Conservation (phyloP, 75 land plant species). For the Pinus albicaulis region DNA sequence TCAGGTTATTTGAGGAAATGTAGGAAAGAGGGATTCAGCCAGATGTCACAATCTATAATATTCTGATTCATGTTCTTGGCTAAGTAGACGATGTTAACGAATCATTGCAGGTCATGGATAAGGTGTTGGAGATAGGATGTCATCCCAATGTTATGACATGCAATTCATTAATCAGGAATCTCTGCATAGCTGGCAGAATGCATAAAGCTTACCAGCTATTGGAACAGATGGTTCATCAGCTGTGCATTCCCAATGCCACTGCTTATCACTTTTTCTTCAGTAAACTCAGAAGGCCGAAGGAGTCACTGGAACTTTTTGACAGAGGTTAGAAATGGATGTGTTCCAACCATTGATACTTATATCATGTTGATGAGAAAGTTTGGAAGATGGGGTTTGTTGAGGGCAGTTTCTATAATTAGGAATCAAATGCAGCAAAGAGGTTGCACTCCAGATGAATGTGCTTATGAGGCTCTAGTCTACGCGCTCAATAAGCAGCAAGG, state of each 20-base stretch:
- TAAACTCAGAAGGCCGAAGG: slow-evolving; percentile 36
- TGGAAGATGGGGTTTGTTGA: slow-evolving; percentile 55
- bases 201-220: slow-evolving; percentile 33
- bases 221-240: slow-evolving; percentile 42
- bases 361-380: slow-evolving; percentile 58
- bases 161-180: slow-evolving; percentile 48
- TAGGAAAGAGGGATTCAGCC: slow-evolving; percentile 27
- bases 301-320: slow-evolving; percentile 42
- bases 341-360: slow-evolving; percentile 59
- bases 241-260: slow-evolving; percentile 47
- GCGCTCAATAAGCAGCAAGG: slow-evolving; percentile 41
- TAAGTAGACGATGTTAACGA: slow-evolving; percentile 30
- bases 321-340: slow-evolving; percentile 37
- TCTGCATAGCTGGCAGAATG: slow-evolving; percentile 48
- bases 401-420: slow-evolving; percentile 45
- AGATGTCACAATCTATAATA: slow-evolving; percentile 25
- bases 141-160: slow-evolving; percentile 61
- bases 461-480: slow-evolving; percentile 49
- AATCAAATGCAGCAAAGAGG: slow-evolving; percentile 46
- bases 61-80: slow-evolving; percentile 40
- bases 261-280: slow-evolving; percentile 53
- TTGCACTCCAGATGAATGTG: slow-evolving; percentile 34
- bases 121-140: slow-evolving; percentile 55
- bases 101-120: slow-evolving; percentile 24
- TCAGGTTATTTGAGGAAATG: slow-evolving; percentile 55